Conservation (phyloP, 305 asterid genomes). For the Fraxinus paxiana region DNA sequence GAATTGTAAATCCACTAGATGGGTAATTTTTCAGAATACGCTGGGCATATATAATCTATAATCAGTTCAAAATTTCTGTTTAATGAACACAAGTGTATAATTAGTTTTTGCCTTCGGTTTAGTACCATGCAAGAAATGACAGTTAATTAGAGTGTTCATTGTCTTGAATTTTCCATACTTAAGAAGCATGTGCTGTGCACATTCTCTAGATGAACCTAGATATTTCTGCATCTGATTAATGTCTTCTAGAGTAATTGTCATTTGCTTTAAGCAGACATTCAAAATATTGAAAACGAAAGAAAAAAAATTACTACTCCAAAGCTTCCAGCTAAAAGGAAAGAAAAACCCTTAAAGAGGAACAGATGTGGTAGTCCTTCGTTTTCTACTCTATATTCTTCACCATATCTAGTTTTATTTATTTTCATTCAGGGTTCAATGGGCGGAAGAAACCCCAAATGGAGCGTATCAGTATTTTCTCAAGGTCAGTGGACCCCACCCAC, state of each 20-base stretch:
- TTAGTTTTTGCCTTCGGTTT: background rate
- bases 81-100: background rate
- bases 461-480: constrained; percentile 79
- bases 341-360: constrained; percentile 18
- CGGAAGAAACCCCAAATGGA: constrained; percentile 62
- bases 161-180: background rate
- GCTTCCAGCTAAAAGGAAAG: background rate
- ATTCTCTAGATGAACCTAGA: background rate
- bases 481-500: constrained; percentile 37
- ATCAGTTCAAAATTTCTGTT: background rate
- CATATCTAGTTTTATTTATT: constrained; percentile 9
- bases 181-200: background rate
- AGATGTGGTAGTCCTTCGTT: background rate
- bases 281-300: constrained; percentile 4
- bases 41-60: constrained; percentile 10
- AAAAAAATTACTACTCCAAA: background rate
- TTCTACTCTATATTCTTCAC: constrained; percentile 2
- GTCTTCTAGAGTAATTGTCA: background rate
- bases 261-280: background rate
- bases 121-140: background rate
- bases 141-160: background rate
- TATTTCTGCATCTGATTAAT: background rate
- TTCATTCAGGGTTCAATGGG: constrained; percentile 58
- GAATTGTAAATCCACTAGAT: constrained; percentile 81
- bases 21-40: constrained; percentile 52